phyloP scores from a whole-genome alignment of 176 grass and related monocot species.

The Hordeum vulgare region DNA sequence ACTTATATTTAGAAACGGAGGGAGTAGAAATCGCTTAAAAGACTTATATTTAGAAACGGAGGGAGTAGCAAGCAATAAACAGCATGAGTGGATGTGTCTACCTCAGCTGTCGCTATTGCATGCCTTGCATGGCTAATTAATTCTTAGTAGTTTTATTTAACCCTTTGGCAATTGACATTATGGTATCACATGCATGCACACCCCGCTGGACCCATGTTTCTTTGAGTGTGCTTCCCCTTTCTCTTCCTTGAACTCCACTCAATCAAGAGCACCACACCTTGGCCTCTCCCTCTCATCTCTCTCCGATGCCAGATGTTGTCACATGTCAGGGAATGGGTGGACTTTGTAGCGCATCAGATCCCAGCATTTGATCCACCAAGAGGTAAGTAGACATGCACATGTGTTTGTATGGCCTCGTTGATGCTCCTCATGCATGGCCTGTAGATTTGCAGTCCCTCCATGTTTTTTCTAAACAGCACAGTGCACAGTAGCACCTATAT shows the following conservation, averaged over 20 bases:
- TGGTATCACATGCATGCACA: slow-evolving; percentile 22
- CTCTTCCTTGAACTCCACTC: slow-evolving; percentile 75
- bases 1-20: no score
- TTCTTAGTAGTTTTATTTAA: slow-evolving; percentile 8
- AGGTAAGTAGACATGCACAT: no score
- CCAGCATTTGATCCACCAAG: no score
- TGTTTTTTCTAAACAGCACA: neutral
- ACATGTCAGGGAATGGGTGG: slow-evolving; percentile 11
- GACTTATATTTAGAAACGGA: no score
- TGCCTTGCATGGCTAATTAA: slow-evolving; percentile 23
- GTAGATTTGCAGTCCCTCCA: neutral
- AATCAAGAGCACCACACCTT: slow-evolving; percentile 36
- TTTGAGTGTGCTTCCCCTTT: slow-evolving; percentile 37
- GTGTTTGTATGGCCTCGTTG: neutral
- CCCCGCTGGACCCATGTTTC: slow-evolving; percentile 36
- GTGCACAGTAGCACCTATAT: neutral
- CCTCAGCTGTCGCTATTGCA: slow-evolving; percentile 22
- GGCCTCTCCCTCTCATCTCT: neutral
- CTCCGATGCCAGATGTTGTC: neutral
- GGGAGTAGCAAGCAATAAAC: slow-evolving; percentile 1
- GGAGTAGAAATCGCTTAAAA: no score
- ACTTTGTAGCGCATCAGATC: slow-evolving; percentile 49
- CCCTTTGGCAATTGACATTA: slow-evolving; percentile 11
- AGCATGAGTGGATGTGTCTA: slow-evolving; percentile 19
- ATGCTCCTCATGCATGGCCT: neutral